phyloP scores from a whole-genome alignment of 2,329 filamentous ascomycete species.

The Diaporthe ilicicola region DNA sequence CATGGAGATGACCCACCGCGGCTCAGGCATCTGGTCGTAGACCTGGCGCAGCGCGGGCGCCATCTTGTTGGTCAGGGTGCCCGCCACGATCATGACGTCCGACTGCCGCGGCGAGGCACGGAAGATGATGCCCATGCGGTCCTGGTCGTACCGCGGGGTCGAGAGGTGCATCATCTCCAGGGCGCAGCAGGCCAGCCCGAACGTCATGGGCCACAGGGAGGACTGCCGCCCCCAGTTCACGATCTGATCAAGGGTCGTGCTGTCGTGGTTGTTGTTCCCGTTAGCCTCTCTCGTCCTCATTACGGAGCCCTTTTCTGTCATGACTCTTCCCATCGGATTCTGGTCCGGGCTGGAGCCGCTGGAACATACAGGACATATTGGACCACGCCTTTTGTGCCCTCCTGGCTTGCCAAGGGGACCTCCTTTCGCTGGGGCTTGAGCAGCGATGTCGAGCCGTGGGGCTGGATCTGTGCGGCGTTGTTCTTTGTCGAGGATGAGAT shows the following conservation, averaged over 20 bases:
- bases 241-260: constrained; percentile 80
- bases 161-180: constrained; percentile 94
- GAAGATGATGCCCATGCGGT: constrained; percentile 85
- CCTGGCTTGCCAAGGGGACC: constrained; percentile 80
- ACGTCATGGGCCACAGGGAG: constrained; percentile 89
- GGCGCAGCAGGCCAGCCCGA: constrained; percentile 88
- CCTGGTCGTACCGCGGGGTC: constrained; percentile 88
- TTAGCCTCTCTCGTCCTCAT: not conserved
- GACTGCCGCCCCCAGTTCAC: constrained; percentile 86
- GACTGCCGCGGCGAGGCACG: constrained; percentile 74
- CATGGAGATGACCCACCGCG: constrained; percentile 82
- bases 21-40: constrained; percentile 96
- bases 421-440: constrained; percentile 69
- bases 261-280: constrained; percentile 45
- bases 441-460: constrained; percentile 59
- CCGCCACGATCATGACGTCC: constrained; percentile 93
- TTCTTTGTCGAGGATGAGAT: constrained; percentile 73
- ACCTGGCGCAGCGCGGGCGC: constrained; percentile 88
- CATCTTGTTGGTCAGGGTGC: constrained; percentile 97
- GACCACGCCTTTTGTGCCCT: constrained; percentile 79
- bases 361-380: constrained; percentile 85
- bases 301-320: too few species aligned
- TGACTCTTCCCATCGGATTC: not conserved
- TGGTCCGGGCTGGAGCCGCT: not conserved
- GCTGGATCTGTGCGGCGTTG: constrained; percentile 58